These are phyloP conservation scores for Pichia paraexigua DNA, from an alignment of 805 yeast species.

Conservation along the genomic window DNA sequence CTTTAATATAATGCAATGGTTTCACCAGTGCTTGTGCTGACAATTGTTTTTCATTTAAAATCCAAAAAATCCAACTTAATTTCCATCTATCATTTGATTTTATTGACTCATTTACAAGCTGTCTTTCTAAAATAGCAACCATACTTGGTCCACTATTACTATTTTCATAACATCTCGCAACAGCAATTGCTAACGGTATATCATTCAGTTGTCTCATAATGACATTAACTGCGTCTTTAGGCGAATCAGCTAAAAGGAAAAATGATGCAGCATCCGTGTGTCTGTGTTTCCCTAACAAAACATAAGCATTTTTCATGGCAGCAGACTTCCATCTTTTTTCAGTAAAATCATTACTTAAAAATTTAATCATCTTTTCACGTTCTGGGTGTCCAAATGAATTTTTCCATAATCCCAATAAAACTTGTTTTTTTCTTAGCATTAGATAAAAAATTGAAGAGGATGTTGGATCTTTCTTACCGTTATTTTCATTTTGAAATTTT, in stretches of 20 bases:
- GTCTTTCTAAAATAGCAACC: slow-evolving; percentile 38
- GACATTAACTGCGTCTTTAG: slow-evolving; percentile 72
- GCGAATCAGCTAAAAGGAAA: slow-evolving; percentile 68
- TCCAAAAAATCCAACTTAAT: slow-evolving; percentile 75
- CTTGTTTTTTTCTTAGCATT: slow-evolving; percentile 69
- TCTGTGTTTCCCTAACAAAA: slow-evolving; percentile 79
- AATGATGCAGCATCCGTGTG: slow-evolving; percentile 83
- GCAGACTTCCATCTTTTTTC: slow-evolving; percentile 78
- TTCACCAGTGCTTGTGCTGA: slow-evolving; percentile 62
- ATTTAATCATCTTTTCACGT: slow-evolving; percentile 71
- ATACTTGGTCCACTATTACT: slow-evolving; percentile 51
- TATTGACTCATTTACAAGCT: slow-evolving; percentile 50
- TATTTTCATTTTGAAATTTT: slow-evolving; percentile 29
- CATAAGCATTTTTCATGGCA: slow-evolving; percentile 89
- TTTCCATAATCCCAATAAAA: slow-evolving; percentile 77
- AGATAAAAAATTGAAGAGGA: slow-evolving; percentile 66
- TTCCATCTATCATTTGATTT: slow-evolving; percentile 70
- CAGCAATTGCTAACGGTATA: slow-evolving; percentile 65
- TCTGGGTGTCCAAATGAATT: slow-evolving; percentile 70
- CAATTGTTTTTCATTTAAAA: slow-evolving; percentile 36
- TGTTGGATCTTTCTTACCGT: slow-evolving; percentile 59
- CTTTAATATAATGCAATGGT: slow-evolving; percentile 35
- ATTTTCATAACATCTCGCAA: slow-evolving; percentile 66
- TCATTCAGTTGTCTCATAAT: slow-evolving; percentile 61
- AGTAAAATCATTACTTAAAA: slow-evolving; percentile 68